These are phyloP conservation scores for Pyrus bretschneideri DNA, from an alignment of 306 rosid species.

Conservation along the genomic window DNA sequence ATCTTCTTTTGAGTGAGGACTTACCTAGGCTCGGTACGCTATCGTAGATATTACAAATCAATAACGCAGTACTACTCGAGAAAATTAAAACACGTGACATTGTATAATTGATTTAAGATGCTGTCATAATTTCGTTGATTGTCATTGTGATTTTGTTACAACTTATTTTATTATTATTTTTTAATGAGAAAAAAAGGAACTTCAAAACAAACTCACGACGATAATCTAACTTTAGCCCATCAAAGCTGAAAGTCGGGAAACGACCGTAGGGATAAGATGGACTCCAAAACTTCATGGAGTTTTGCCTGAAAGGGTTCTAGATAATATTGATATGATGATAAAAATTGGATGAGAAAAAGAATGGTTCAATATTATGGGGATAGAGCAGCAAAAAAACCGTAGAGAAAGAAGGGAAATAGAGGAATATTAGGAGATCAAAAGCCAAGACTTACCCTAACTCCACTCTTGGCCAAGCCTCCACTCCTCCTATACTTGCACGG, in stretches of 20 bases:
- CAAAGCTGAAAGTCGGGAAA: too few relatives aligned
- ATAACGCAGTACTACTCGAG: background rate
- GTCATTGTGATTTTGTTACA: too few relatives aligned
- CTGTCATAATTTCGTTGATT: too few relatives aligned
- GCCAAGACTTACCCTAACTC: constrained; percentile 39
- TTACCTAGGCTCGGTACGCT: background rate
- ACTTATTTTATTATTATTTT: too few relatives aligned
- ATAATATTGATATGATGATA: background rate
- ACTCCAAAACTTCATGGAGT: background rate
- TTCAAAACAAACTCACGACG: too few relatives aligned
- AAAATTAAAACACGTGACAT: background rate
- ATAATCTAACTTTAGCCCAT: too few relatives aligned
- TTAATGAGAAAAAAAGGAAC: background rate
- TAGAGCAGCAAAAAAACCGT: constrained; percentile 17
- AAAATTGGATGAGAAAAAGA: background rate
- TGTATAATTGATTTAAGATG: background rate
- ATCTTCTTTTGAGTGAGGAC: background rate
- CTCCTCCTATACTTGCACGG: background rate
- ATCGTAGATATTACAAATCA: background rate
- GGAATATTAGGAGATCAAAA: constrained; percentile 25
- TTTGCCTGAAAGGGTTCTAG: background rate
- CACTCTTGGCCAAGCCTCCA: constrained; percentile 38
- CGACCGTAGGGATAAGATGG: too few relatives aligned
- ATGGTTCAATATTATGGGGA: background rate
- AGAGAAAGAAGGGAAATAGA: constrained; percentile 18